Conservation (phyloP, 768 basidiomycete species). For the Obba rivulosa region DNA sequence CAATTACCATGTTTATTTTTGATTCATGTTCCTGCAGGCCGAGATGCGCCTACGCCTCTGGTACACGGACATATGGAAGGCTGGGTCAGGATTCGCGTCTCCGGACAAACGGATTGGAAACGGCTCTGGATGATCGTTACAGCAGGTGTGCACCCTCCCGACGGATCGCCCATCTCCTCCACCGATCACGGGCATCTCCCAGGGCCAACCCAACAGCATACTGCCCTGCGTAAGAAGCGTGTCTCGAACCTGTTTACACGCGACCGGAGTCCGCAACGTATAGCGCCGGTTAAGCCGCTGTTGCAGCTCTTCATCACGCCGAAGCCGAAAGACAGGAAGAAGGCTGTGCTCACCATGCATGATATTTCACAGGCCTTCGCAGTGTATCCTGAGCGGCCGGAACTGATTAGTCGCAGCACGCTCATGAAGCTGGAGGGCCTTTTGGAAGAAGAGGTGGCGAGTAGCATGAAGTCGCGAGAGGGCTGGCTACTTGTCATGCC, state of each 20-base stretch:
- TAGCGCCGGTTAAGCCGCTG: slow-evolving; percentile 27
- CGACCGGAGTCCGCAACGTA: slow-evolving; percentile 27
- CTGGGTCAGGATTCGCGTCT: slow-evolving; percentile 83
- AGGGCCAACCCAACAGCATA: slow-evolving; percentile 8
- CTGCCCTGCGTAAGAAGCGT: slow-evolving; percentile 38
- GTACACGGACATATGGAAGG: slow-evolving; percentile 79
- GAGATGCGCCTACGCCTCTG: slow-evolving; percentile 56
- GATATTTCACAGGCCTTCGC: slow-evolving; percentile 83
- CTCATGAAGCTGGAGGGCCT: slow-evolving; percentile 89
- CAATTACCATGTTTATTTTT: neutral
- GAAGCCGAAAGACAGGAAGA: slow-evolving; percentile 73
- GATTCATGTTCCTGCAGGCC: slow-evolving; percentile 20
- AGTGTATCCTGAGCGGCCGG: slow-evolving; percentile 94
- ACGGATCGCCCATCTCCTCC: slow-evolving; percentile 22
- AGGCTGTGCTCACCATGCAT: slow-evolving; percentile 61
- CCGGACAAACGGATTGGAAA: slow-evolving; percentile 99
- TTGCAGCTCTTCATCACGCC: slow-evolving; percentile 58
- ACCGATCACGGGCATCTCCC: slow-evolving; percentile 15
- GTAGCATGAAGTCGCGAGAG: slow-evolving; percentile 60
- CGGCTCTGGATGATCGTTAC: slow-evolving; percentile 78
- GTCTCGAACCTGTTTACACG: slow-evolving; percentile 68
- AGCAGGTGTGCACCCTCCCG: slow-evolving; percentile 32
- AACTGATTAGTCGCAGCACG: slow-evolving; percentile 82
- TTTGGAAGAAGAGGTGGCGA: slow-evolving; percentile 71
- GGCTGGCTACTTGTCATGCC: slow-evolving; percentile 93